Base-by-base conservation (phyloP, 352 stramenopile species). In the Globisporangium viniferum region DNA sequence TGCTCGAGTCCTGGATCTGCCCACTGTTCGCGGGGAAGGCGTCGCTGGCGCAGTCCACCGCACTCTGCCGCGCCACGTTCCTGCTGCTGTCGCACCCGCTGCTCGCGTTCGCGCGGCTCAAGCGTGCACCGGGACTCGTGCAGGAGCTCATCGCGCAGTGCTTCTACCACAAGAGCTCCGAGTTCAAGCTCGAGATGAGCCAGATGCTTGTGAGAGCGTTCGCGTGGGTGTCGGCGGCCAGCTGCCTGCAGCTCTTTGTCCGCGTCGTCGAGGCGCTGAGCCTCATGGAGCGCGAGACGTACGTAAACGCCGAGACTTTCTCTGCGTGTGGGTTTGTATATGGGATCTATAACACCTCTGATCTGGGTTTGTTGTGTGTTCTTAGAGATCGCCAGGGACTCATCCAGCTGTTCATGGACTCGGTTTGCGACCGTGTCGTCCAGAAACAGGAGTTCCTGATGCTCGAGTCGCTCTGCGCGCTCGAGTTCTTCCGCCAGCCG, bases 61-160 rank as follows among this genome's bases (percentile, higher is more conserved):
- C 64, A 5, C 70, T 94, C 55, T 92, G 82, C 35, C 82, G 84
- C 0, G 82, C 78, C 12, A 67, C 85, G 5, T 91, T 86, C 66
- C 78, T 94, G 57, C n/a, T 94, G 31, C 73, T 94, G 20, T 72
- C 79, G 1, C 86, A 94, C 39, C 81, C 84, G 27, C 56, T 95
- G 35, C 86, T 85, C 44, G 69, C 68, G 35, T 86, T 89, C 31
- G 69, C 74, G n/a, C 86, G 84, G 0, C 69, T 91, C 44, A 66
- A 76, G 15, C 77, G 74, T 54, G 77, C 81, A 29, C 31, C 67
- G 15, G 51, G 75, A 24, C 73, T 93, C 14, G 76, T 81, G 15
- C 75, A 85, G 18, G 73, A 89, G 39, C 62, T 93, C 12, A 79
- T 90, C 29, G 84, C 85, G 14, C 83, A 92, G 58, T 90, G 82